Conservation (phyloP, 1,284 basidiomycete genomes). For the Ganoderma multipileum region DNA sequence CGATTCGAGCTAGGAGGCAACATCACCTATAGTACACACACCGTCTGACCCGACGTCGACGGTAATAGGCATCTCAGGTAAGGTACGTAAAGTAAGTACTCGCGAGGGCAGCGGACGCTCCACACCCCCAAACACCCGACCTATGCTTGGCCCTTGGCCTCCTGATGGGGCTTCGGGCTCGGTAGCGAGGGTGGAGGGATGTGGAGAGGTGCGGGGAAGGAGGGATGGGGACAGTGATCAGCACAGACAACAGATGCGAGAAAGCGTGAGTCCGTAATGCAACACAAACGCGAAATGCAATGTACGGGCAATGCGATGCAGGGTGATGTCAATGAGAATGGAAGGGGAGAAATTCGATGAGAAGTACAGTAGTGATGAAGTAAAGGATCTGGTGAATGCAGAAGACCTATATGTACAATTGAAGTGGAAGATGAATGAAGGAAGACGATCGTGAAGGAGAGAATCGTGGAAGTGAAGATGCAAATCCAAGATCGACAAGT, state of each 20-base stretch:
- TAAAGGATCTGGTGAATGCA: not conserved
- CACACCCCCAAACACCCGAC: not conserved
- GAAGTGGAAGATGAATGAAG: constrained; percentile 1
- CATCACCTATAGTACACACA: not conserved
- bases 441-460: not conserved
- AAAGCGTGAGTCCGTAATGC: constrained; percentile 7
- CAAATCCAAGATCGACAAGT: not conserved
- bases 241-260: constrained; percentile 4
- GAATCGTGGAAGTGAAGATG: not conserved
- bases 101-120: not conserved
- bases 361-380: not conserved
- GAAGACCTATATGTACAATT: constrained; percentile 7
- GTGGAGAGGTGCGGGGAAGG: not conserved
- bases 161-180: not conserved
- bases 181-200: not conserved
- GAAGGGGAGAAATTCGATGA: not conserved
- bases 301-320: constrained; percentile 3
- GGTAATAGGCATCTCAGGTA: constrained; percentile 4
- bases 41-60: constrained; percentile 1
- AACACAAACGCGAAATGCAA: not conserved
- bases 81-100: constrained; percentile 3
- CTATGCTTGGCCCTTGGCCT: not conserved
- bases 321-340: not conserved
- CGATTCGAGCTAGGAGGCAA: not conserved
- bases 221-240: not conserved